Percentiles rank a stretch among this genome's conserved stretches.
These are phyloP conservation scores for Xylariaceae sp. DNA, from an alignment of 2,329 filamentous ascomycete genomes.

Conservation along the genomic window DNA sequence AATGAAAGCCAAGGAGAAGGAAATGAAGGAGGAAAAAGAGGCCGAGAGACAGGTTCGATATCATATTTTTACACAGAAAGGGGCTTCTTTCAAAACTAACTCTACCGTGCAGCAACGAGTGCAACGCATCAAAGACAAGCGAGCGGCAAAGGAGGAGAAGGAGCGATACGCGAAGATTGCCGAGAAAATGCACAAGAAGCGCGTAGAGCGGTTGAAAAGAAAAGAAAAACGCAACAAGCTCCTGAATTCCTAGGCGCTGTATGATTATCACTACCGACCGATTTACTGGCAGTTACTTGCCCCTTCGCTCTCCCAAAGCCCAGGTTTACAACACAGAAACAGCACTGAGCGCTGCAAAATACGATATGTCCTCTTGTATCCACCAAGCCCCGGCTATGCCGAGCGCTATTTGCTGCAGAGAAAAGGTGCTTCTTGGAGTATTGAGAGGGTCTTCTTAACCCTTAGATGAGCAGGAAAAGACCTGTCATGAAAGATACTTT, in stretches of 20 bases:
- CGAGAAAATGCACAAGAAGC: constrained; percentile 96
- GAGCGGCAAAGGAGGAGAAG: constrained; percentile 86
- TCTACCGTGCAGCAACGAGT: constrained; percentile 59
- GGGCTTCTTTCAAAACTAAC: constrained; percentile 8
- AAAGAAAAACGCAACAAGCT: constrained; percentile 95
- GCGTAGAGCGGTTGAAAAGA: constrained; percentile 87
- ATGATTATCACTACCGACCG: no score
- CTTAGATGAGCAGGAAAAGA: no score
- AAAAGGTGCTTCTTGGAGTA: no score
- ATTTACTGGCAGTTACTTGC: no score
- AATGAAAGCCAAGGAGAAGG: constrained; percentile 90
- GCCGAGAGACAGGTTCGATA: constrained; percentile 69
- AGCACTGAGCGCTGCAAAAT: no score
- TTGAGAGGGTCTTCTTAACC: no score
- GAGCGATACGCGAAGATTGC: constrained; percentile 91
- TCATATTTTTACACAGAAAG: neutral
- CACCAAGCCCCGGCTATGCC: no score
- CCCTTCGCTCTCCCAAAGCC: no score
- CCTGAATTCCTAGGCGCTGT: constrained; percentile 58
- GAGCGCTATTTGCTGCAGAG: no score
- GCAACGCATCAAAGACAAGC: constrained; percentile 77
- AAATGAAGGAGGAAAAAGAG: constrained; percentile 95
- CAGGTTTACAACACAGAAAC: no score
- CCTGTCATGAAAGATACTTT: no score
- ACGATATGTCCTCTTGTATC: no score